phyloP scores from a whole-genome alignment of 1,139 yeast genomes.

The Blastobotrys proliferans region DNA sequence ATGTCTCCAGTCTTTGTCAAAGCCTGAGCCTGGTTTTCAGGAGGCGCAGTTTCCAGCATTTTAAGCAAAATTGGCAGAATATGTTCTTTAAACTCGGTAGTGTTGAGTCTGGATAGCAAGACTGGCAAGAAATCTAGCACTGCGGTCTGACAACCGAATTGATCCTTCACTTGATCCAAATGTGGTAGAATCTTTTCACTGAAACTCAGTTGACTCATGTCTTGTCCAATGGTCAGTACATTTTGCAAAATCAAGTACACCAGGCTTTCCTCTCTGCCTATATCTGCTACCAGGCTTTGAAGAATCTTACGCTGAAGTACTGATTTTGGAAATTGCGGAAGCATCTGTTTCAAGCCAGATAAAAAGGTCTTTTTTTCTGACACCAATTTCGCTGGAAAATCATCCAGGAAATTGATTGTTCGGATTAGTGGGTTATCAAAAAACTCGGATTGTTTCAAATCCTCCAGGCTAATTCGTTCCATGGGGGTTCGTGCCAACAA shows the following conservation, averaged over 20 bases:
- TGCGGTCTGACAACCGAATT: constrained; percentile 48
- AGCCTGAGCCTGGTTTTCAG: constrained; percentile 54
- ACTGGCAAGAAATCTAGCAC: constrained; percentile 55
- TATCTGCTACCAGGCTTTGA: constrained; percentile 57
- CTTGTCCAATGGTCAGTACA: constrained; percentile 55
- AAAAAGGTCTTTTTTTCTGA: constrained; percentile 69
- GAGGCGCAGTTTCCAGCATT: constrained; percentile 33
- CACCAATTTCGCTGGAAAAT: constrained; percentile 67
- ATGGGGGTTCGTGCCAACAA: constrained; percentile 41
- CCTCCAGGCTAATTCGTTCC: constrained; percentile 43
- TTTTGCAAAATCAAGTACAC: constrained; percentile 55
- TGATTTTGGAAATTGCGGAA: constrained; percentile 66
- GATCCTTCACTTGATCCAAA: constrained; percentile 42
- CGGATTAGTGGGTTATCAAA: constrained; percentile 81
- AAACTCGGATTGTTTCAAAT: constrained; percentile 52
- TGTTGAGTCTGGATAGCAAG: constrained; percentile 50
- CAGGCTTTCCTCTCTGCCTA: constrained; percentile 45
- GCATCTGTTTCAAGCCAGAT: constrained; percentile 55
- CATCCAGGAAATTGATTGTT: constrained; percentile 79
- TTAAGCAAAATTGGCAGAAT: constrained; percentile 37
- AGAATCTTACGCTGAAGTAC: constrained; percentile 70
- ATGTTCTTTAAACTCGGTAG: constrained; percentile 37
- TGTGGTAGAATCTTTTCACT: constrained; percentile 63
- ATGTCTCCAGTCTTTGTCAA: constrained; percentile 45
- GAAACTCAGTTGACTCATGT: constrained; percentile 71